Conservation (phyloP, 345 rosid species). For the Lenwebbia sp. region DNA sequence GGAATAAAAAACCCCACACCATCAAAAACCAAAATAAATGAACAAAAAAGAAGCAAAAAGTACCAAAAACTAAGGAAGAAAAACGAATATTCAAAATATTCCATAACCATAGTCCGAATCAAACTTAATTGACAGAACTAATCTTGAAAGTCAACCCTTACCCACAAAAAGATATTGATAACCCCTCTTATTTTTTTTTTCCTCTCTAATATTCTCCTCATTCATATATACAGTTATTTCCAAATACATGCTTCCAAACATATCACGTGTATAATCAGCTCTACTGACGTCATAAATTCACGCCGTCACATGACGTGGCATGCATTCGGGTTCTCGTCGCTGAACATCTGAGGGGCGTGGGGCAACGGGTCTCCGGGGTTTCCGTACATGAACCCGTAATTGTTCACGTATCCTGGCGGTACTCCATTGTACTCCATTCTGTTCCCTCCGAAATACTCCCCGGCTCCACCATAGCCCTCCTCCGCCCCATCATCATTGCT, state of each 20-base stretch:
- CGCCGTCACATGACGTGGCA: slow-evolving; percentile 11
- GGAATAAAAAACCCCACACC: not conserved
- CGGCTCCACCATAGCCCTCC: not conserved
- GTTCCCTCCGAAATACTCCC: not conserved
- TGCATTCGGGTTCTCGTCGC: slow-evolving; percentile 26
- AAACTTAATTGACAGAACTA: not conserved
- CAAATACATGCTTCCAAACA: not conserved
- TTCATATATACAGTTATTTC: not conserved
- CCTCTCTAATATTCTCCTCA: not conserved
- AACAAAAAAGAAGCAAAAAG: not conserved
- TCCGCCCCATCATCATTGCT: not conserved
- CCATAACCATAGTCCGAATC: not conserved
- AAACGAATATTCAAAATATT: not conserved
- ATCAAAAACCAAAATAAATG: not conserved
- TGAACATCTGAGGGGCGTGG: slow-evolving; percentile 10
- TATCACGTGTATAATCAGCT: not conserved
- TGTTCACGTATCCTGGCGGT: not conserved
- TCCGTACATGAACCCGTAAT: not conserved
- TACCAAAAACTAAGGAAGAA: not conserved
- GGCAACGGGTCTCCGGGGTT: not conserved
- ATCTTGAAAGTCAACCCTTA: not conserved
- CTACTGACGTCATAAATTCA: not conserved
- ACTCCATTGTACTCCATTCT: not conserved
- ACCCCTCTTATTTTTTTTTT: not conserved
- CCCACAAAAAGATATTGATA: not conserved